These are phyloP conservation scores for Corchorus capsularis DNA, from an alignment of 345 rosid genomes.

Conservation along the genomic window DNA sequence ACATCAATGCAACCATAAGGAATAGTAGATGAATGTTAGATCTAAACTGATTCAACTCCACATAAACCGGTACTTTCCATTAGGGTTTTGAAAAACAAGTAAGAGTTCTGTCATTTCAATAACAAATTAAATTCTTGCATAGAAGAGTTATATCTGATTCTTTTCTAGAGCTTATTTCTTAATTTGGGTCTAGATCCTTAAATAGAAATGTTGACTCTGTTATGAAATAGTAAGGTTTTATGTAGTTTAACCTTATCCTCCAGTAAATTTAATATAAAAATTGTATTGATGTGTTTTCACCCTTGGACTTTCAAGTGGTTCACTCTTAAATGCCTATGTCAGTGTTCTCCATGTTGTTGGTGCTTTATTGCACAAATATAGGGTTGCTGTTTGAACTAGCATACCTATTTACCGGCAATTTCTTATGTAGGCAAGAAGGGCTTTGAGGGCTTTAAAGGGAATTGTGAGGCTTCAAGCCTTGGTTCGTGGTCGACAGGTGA, in stretches of 20 bases:
- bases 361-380: background rate
- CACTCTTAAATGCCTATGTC: background rate
- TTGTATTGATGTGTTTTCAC: conserved; percentile 8
- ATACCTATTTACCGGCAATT: background rate
- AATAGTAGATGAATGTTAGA: background rate
- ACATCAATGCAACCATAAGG: background rate
- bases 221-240: background rate
- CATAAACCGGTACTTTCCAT: background rate
- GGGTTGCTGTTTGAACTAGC: background rate
- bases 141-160: background rate
- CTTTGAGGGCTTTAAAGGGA: conserved; percentile 85
- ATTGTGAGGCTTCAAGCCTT: conserved; percentile 94
- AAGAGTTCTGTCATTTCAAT: background rate
- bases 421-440: conserved; percentile 73
- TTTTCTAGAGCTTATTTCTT: too few species aligned
- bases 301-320: background rate
- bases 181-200: background rate
- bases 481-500: conserved; percentile 88
- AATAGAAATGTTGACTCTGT: background rate
- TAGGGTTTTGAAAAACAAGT: background rate
- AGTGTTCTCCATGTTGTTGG: background rate
- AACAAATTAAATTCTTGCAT: background rate
- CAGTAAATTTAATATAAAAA: background rate
- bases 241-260: background rate
- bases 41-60: background rate